phyloP scores from a whole-genome alignment of 2,329 filamentous ascomycete species.

The Alternaria brassicicola region DNA sequence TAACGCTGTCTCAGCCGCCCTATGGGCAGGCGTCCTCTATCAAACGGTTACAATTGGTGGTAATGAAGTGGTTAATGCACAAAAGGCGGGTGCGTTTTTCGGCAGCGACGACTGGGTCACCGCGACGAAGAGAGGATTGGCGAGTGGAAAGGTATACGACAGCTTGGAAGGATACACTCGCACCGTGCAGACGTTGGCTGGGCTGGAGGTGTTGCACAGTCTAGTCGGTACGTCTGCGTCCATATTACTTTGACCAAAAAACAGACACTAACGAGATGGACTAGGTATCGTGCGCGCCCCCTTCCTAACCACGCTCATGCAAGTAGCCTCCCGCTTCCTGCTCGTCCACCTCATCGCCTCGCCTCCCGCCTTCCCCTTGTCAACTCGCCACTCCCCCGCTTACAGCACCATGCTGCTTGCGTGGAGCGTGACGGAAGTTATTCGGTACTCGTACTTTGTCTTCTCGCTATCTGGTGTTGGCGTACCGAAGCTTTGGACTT shows the following conservation, averaged over 20 bases:
- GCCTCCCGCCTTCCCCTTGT: conserved; percentile 66
- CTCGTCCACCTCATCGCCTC: conserved; percentile 86
- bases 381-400: conserved; percentile 62
- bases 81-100: conserved; percentile 21
- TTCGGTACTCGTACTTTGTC: conserved; percentile 91
- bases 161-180: conserved; percentile 71
- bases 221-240: conserved; percentile 65
- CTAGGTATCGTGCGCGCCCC: conserved; percentile 86
- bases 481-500: conserved; percentile 71
- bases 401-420: conserved; percentile 83
- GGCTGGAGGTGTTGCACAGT: conserved; percentile 84
- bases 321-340: conserved; percentile 84
- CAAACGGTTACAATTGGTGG: conserved; percentile 65
- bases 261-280: background rate
- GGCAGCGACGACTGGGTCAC: conserved; percentile 13
- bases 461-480: conserved; percentile 65
- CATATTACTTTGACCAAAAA: no score
- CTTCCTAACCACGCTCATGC: conserved; percentile 83
- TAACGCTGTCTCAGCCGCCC: conserved; percentile 76
- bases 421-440: conserved; percentile 90
- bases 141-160: conserved; percentile 61
- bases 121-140: conserved; percentile 22
- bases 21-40: conserved; percentile 80
- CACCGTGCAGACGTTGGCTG: conserved; percentile 82
- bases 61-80: conserved; percentile 19